phyloP scores from a whole-genome alignment of 164 flowering plant genomes.

The Kingdonia uniflora region DNA sequence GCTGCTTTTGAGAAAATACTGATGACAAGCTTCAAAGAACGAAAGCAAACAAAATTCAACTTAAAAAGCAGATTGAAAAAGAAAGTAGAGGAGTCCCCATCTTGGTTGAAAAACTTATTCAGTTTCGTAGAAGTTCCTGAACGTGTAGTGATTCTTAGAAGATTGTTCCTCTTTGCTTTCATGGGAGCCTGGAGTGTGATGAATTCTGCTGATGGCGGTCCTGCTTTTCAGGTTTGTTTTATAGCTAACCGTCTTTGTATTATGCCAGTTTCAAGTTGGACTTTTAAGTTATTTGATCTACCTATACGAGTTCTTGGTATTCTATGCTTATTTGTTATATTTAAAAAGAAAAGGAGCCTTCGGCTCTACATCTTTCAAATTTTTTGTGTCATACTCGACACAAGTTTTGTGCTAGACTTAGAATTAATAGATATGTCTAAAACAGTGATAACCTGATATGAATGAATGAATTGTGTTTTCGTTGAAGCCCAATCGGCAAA shows the following conservation, averaged over 20 bases:
- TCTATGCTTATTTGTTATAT: too few relatives aligned
- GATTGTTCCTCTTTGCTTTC: constrained; percentile 76
- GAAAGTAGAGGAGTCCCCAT: constrained; percentile 92
- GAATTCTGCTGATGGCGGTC: constrained; percentile 93
- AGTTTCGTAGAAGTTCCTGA: constrained; percentile 76
- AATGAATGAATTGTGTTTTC: too few relatives aligned
- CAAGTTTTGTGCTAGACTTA: too few relatives aligned
- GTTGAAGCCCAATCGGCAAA: too few relatives aligned
- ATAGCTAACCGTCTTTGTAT: too few relatives aligned
- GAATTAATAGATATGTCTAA: too few relatives aligned
- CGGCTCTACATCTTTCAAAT: too few relatives aligned
- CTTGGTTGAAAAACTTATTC: constrained; percentile 75
- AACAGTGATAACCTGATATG: too few relatives aligned
- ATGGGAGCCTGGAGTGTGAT: constrained; percentile 92
- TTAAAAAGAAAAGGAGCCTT: too few relatives aligned
- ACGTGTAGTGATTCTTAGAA: constrained; percentile 61
- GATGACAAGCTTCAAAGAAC: constrained; percentile 57
- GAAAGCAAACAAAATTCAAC: constrained; percentile 87
- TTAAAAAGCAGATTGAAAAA: constrained; percentile 74
- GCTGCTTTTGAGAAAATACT: constrained; percentile 87
- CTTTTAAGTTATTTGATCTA: not conserved
- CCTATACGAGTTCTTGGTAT: too few relatives aligned
- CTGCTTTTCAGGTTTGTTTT: constrained; percentile 86
- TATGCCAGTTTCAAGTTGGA: too few relatives aligned
- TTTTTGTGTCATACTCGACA: too few relatives aligned